Conservation (phyloP, 2,329 filamentous ascomycete species). For the Hortaea werneckii region DNA sequence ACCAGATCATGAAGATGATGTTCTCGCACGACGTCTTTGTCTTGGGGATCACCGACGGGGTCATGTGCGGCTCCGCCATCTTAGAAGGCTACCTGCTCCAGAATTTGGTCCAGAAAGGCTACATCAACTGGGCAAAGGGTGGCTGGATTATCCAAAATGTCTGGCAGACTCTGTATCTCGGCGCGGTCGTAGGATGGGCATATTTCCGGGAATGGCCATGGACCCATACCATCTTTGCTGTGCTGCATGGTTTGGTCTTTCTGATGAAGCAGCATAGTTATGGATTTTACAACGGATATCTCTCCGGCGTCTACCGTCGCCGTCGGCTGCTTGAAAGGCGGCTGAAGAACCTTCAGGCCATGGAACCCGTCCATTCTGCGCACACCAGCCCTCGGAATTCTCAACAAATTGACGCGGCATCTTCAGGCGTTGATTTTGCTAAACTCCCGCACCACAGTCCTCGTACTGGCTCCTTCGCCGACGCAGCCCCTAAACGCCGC, state of each 20-base stretch:
- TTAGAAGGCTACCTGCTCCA: conserved; percentile 58
- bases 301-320: conserved; percentile 47
- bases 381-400: conserved; percentile 25
- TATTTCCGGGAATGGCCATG: conserved; percentile 68
- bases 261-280: conserved; percentile 80
- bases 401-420: conserved; percentile 4
- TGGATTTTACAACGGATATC: conserved; percentile 66
- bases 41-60: conserved; percentile 52
- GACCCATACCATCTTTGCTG: conserved; percentile 74
- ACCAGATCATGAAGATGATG: conserved; percentile 65
- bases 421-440: conserved; percentile 11
- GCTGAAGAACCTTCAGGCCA: conserved; percentile 48
- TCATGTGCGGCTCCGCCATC: conserved; percentile 54
- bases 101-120: conserved; percentile 47
- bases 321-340: conserved; percentile 34
- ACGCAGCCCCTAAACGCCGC: conserved; percentile 12
- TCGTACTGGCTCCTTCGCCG: background rate
- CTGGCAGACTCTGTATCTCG: conserved; percentile 60
- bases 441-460: conserved; percentile 3
- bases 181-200: conserved; percentile 53
- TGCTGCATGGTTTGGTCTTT: conserved; percentile 63
- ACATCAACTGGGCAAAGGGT: conserved; percentile 54
- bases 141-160: conserved; percentile 69
- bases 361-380: conserved; percentile 33
- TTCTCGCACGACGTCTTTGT: conserved; percentile 43